A percentile compares a stretch with the other conserved stretches of the same genome.
These are phyloP conservation scores for Hyaloscypha finlandica DNA, from an alignment of 495 filamentous ascomycete species.

Conservation along the genomic window DNA sequence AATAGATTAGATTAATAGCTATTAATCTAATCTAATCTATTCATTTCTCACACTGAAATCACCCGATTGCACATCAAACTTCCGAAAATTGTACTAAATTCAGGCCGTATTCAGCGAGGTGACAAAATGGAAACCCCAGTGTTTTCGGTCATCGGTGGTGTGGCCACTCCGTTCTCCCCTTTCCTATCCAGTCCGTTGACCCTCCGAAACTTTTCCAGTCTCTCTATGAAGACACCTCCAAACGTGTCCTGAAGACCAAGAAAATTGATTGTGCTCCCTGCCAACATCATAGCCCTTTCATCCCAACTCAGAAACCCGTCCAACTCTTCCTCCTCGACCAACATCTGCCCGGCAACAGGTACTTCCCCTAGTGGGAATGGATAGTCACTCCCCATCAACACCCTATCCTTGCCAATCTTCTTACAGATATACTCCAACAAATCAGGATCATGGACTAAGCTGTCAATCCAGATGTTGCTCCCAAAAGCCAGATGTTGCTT, in stretches of 20 bases:
- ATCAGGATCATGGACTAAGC: slow-evolving; percentile 17
- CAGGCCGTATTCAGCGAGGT: no score
- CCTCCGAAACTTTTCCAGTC: background rate
- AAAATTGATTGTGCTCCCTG: slow-evolving; percentile 9
- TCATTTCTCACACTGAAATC: no score
- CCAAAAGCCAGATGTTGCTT: slow-evolving; percentile 8
- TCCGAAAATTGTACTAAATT: no score
- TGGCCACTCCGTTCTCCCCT: background rate
- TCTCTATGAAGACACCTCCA: background rate
- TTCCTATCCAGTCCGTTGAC: background rate
- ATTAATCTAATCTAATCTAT: no score
- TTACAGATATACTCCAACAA: slow-evolving; percentile 11
- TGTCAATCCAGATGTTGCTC: slow-evolving; percentile 15
- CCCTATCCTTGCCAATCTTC: slow-evolving; percentile 7
- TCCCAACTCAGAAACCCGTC: slow-evolving; percentile 7
- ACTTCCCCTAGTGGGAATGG: slow-evolving; percentile 15
- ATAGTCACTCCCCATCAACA: slow-evolving; percentile 17
- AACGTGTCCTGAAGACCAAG: background rate
- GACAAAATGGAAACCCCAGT: no score
- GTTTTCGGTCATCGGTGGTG: background rate
- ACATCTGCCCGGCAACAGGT: slow-evolving; percentile 10
- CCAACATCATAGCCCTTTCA: slow-evolving; percentile 6
- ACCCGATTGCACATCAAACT: no score
- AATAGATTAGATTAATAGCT: no score
- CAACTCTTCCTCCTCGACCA: slow-evolving; percentile 4